Evolutionary conservation across 176 grass and related monocot species (phyloP), one percentile per base, ranked within the genome.

Genomic region (Cocos nucifera): DNA sequence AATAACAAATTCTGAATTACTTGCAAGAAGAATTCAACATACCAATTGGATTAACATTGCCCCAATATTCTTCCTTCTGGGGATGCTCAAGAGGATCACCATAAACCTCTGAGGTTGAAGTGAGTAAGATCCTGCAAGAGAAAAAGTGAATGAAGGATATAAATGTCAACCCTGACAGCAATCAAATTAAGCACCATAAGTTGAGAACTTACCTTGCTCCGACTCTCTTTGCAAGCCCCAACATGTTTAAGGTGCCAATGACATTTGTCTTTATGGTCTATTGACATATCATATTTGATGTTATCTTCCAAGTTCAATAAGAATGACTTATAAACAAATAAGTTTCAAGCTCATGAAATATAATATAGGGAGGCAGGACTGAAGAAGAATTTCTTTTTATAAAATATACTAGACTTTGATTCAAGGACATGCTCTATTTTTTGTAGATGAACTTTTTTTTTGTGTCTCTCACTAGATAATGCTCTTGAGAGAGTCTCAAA

Each of bases 241-340:
- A 82, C 94, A 99, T 99, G 85, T 99, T 99, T 65, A 99, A 64
- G 67, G 94, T 99, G 22, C 94, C 94, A 54, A 99, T 99, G 51
- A 99, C 94, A 81, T 99, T 99, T 26, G 94, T 99, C 79, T 99
- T 99, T 74, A 93, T 99, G 75, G 94, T 99, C 94, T 99, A 75
- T 61, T 44, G 10, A 71, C 26, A 51, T 30, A 29, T 61, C 19
- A 65, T 60, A 61, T 61, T 71, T 18, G 22, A 71, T 24, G 12
- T 15, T 29, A 52, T 52, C 1, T 6, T 16, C 44, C 6, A 59
- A 53, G 23, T 26, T 65, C 6, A 22, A 44, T 44, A 44, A 44
- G 35, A 6, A 44, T 44, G 35, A 44, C 35, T 44, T 12, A 44
- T 44, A 44, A 44, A 44, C 35, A 44, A 44, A 44, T 8, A 44